A percentile compares a stretch with the other conserved stretches of the same genome.
Evolutionary conservation across 2,329 filamentous ascomycete species (phyloP).

Genomic region (Conoideocrella luteorostrata): DNA sequence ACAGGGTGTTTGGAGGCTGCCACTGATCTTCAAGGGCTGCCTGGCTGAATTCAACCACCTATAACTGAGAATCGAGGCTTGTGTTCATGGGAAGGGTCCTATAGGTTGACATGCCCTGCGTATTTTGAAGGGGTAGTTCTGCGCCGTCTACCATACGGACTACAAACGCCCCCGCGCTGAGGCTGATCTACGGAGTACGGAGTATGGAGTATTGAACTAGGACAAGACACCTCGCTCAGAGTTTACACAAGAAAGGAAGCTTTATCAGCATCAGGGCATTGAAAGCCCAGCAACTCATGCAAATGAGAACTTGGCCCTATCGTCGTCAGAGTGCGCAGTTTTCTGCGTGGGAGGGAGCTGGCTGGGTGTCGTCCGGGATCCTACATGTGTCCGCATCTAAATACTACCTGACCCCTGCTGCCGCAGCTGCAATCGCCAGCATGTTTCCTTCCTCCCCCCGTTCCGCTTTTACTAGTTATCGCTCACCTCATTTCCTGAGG

Average conservation of each 20-base stretch:
- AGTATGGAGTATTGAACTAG: too few species aligned
- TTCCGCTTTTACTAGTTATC: too few species aligned
- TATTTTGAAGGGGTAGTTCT: too few species aligned
- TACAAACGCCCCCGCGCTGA: too few species aligned
- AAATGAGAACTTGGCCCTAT: not conserved
- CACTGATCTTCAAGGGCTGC: constrained; percentile 4
- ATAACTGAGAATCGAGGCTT: constrained; percentile 4
- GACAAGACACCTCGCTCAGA: too few species aligned
- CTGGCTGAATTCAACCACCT: constrained; percentile 4
- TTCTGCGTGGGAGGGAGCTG: not conserved
- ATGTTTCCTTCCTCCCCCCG: not conserved
- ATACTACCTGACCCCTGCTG: not conserved
- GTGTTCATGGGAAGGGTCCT: not conserved
- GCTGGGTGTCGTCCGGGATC: not conserved
- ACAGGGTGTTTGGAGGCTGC: not conserved
- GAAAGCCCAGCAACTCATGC: too few species aligned
- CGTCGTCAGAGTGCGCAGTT: not conserved
- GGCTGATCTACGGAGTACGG: too few species aligned
- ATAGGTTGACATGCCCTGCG: not conserved
- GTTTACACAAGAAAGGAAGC: too few species aligned
- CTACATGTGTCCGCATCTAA: not conserved
- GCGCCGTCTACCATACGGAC: too few species aligned
- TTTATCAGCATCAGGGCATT: too few species aligned
- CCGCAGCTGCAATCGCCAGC: not conserved
- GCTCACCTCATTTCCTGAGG: too few species aligned